Evolutionary conservation across 257 asterid species (phyloP).

Genomic region (Schizonepeta tenuifolia): DNA sequence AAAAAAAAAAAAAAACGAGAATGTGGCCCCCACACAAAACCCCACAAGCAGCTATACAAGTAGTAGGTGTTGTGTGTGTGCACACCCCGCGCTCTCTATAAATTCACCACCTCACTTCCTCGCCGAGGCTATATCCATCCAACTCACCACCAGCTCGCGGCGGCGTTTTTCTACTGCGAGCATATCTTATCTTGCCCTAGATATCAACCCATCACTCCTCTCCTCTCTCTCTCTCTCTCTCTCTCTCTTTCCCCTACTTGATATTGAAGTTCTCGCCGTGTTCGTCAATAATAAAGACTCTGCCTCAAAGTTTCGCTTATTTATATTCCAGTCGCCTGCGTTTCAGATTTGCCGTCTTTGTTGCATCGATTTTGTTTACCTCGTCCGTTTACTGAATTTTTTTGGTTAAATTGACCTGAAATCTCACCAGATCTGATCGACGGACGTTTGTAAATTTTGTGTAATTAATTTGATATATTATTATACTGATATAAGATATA

Average conservation of each 20-base stretch:
- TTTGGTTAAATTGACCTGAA: conserved; percentile 4
- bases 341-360: conserved; percentile 17
- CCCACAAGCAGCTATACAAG: not conserved
- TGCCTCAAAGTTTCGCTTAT: conserved; percentile 9
- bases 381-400: not conserved
- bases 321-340: not conserved
- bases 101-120: conserved; percentile 44
- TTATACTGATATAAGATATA: not conserved
- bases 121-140: conserved; percentile 34
- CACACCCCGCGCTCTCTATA: conserved; percentile 46
- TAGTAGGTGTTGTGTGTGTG: conserved; percentile 28
- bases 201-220: not conserved
- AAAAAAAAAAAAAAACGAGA: not conserved
- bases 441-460: conserved; percentile 17
- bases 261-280: conserved; percentile 30
- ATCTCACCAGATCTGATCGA: conserved; percentile 37
- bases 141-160: conserved; percentile 42
- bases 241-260: not conserved
- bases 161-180: conserved; percentile 39
- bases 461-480: not conserved
- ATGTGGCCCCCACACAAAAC: conserved; percentile 41
- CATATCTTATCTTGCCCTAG: conserved; percentile 10
- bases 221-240: not conserved
- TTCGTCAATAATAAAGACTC: conserved; percentile 34
- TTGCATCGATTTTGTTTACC: conserved; percentile 8